Conservation (phyloP, 768 basidiomycete genomes). For the Lactarius trivialis region DNA sequence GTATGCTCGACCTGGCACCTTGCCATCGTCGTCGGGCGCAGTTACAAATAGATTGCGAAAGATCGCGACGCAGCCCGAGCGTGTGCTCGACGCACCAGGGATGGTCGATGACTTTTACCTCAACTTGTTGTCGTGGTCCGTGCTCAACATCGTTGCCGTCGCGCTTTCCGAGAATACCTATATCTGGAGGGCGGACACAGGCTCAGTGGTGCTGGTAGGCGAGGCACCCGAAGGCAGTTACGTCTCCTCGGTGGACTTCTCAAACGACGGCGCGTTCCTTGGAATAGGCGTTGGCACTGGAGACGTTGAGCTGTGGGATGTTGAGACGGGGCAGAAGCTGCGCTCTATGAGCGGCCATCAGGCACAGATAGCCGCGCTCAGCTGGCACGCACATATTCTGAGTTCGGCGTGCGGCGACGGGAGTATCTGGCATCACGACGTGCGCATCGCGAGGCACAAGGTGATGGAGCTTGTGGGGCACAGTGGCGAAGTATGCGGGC, state of each 20-base stretch:
- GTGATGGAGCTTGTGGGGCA: conserved; percentile 84
- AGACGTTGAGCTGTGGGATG: conserved; percentile 93
- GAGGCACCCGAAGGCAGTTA: conserved; percentile 72
- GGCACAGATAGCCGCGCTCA: conserved; percentile 74
- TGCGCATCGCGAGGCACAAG: conserved; percentile 69
- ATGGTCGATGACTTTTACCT: conserved; percentile 96
- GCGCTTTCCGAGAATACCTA: conserved; percentile 83
- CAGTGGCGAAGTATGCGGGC: conserved; percentile 87
- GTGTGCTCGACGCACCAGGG: conserved; percentile 93
- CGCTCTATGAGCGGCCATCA: conserved; percentile 89
- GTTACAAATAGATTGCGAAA: conserved; percentile 67
- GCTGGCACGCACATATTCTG: conserved; percentile 84
- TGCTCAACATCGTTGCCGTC: conserved; percentile 81
- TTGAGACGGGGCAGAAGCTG: conserved; percentile 67
- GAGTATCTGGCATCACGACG: conserved; percentile 95
- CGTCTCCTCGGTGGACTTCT: conserved; percentile 72
- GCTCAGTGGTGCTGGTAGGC: conserved; percentile 69
- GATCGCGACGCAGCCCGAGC: conserved; percentile 80
- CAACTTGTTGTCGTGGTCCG: conserved; percentile 88
- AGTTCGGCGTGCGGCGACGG: conserved; percentile 90
- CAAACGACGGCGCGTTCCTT: conserved; percentile 73
- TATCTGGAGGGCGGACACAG: conserved; percentile 91
- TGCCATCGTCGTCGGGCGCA: conserved; percentile 58
- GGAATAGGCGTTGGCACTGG: conserved; percentile 77
- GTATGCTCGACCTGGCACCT: conserved; percentile 58